These are phyloP conservation scores for Wickerhamomyces sp. DNA, from an alignment of 1,139 yeast genomes.

Conservation along the genomic window DNA sequence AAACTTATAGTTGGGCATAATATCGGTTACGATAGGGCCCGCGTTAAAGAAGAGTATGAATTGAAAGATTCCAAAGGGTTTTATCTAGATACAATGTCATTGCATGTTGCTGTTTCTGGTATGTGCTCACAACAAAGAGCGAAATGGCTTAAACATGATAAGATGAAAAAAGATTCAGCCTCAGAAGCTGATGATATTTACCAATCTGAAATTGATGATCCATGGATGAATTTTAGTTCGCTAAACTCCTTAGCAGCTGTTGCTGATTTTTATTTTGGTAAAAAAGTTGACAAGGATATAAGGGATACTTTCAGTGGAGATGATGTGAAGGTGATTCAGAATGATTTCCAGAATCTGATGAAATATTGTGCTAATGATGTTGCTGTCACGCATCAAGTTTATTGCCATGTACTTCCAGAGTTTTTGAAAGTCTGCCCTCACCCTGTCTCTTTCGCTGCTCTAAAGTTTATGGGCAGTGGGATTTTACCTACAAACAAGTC, in stretches of 20 bases:
- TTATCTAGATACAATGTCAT: conserved; percentile 86
- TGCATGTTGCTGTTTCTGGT: conserved; percentile 89
- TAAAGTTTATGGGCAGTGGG: conserved; percentile 70
- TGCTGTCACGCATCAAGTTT: conserved; percentile 65
- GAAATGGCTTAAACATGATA: conserved; percentile 63
- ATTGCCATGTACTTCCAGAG: conserved; percentile 62
- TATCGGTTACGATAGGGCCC: conserved; percentile 85
- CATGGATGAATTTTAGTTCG: conserved; percentile 78
- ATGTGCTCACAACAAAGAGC: conserved; percentile 91
- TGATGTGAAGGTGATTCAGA: conserved; percentile 51
- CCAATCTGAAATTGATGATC: conserved; percentile 39
- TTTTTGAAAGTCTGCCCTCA: conserved; percentile 76
- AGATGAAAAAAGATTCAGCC: conserved; percentile 26
- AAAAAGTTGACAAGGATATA: conserved; percentile 58
- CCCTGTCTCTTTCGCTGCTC: conserved; percentile 91
- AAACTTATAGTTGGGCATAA: conserved; percentile 84
- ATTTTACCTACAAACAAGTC: conserved; percentile 71
- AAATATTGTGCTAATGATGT: conserved; percentile 87
- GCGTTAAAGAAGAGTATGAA: conserved; percentile 79
- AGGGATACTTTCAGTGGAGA: conserved; percentile 61
- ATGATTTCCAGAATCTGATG: conserved; percentile 58
- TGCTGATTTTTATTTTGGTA: conserved; percentile 73
- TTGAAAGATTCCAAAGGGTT: conserved; percentile 65
- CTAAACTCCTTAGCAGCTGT: conserved; percentile 81
- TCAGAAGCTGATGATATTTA: conserved; percentile 18